Percentiles rank a stretch among this genome's conserved stretches.
Evolutionary conservation across 306 rosid genomes (phyloP).

Genomic region (Hippophae gyantsensis): DNA sequence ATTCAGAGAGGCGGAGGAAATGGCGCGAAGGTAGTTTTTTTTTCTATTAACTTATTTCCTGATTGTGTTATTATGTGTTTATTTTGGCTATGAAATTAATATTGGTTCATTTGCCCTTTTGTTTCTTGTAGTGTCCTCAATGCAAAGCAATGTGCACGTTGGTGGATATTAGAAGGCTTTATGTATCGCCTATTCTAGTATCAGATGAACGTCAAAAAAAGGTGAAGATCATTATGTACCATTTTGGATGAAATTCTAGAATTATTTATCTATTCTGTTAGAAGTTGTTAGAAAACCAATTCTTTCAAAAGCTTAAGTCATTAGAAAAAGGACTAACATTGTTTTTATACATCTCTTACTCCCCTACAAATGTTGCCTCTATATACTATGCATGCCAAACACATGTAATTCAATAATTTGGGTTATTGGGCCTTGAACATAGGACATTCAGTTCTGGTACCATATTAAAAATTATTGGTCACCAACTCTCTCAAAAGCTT

Average conservation of each 20-base stretch:
- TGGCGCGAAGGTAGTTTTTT: slow-evolving; percentile 8
- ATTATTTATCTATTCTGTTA: not conserved
- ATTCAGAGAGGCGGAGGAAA: not conserved
- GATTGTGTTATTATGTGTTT: not conserved
- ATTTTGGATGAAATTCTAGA: not conserved
- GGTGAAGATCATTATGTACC: slow-evolving; percentile 2
- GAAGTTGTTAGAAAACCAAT: too few relatives aligned
- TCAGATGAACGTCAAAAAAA: slow-evolving; percentile 4
- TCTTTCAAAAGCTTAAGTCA: too few relatives aligned
- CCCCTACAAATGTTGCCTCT: too few relatives aligned
- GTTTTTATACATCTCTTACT: too few relatives aligned
- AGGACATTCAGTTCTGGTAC: too few relatives aligned
- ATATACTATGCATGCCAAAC: too few relatives aligned
- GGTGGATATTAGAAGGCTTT: slow-evolving; percentile 7
- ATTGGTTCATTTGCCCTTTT: not conserved
- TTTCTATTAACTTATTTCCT: not conserved
- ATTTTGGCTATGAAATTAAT: too few relatives aligned
- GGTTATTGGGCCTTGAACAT: too few relatives aligned
- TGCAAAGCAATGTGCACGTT: slow-evolving; percentile 7
- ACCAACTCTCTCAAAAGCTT: too few relatives aligned
- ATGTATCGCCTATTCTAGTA: slow-evolving; percentile 9
- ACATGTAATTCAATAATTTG: too few relatives aligned
- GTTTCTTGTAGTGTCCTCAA: slow-evolving; percentile 10
- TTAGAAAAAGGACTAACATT: too few relatives aligned
- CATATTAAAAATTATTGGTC: too few relatives aligned